Base-by-base conservation (phyloP, 768 basidiomycete genomes). In the Phallus indusiatus region DNA sequence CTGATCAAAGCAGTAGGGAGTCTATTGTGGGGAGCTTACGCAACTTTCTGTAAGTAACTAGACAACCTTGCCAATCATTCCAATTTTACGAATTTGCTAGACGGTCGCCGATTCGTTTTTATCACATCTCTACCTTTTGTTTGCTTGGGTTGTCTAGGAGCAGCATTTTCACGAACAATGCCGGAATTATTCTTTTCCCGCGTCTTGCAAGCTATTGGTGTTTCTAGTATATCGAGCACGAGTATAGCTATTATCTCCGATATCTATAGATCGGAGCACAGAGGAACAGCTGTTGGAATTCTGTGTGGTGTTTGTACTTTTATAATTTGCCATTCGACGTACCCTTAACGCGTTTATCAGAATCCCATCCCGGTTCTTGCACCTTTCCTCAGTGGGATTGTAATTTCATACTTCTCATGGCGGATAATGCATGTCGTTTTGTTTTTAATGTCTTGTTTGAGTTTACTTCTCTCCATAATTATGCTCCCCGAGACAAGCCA, bases 401-500 rank as follows among this genome's bases (percentile, higher is more conserved):
- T 51, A 0, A 75, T 85, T 0, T 72, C 83, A 56, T 85, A 84
- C 61, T 75, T 75, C 37, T 86, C 86, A 0, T 89, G 87, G 86
- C 77, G 86, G 0, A 61, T 74, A 5, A 78, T 85, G 68, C 85
- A 88, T 65, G 65, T 69, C 10, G 64, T 65, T 0, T 60, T 88
- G 0, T 78, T 76, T 1, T 37, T 73, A 0, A 67, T 71, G 37
- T 78, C 77, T 1, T 42, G 78, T 0, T 12, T 76, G 0, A 70
- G 73, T 1, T 72, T 80, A 37, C 6, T 76, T 7, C 60, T 72
- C 5, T 72, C 85, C 34, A 51, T 67, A 1, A 47, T 77, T 2
- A 75, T 75, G 53, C 75, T 86, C n/a, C 85, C 85, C 0, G 87
- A 88, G 64, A 88, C 86, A 2, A 80, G 78, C 53, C 81, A 84